Conservation (phyloP, 371 early-diverging fungal species). For the Apophysomyces elegans region DNA sequence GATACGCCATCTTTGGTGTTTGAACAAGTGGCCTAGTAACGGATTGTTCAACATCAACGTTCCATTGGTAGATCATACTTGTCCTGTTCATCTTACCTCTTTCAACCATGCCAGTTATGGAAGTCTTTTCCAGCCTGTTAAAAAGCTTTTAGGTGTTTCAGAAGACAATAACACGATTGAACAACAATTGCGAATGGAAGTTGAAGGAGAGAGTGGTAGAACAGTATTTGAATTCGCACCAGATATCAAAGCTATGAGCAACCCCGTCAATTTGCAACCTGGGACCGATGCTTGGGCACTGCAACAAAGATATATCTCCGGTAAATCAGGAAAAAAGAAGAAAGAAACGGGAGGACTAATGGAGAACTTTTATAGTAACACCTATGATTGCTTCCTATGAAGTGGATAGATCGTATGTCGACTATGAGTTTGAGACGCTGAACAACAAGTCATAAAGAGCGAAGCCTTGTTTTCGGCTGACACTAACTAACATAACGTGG, state of each 20-base stretch:
- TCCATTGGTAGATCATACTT: constrained; percentile 35
- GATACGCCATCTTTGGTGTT: constrained; percentile 31
- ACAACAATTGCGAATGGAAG: constrained; percentile 25
- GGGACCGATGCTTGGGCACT: constrained; percentile 52
- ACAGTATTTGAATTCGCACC: constrained; percentile 38
- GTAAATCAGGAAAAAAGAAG: constrained; percentile 22
- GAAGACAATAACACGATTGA: constrained; percentile 16
- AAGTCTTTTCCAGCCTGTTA: constrained; percentile 31
- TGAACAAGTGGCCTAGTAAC: constrained; percentile 40
- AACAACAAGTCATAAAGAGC: constrained; percentile 17
- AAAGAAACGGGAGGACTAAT: background rate
- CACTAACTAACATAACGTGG: background rate
- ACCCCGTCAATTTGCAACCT: constrained; percentile 20
- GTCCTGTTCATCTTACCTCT: constrained; percentile 42
- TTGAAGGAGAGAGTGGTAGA: constrained; percentile 16
- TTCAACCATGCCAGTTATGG: constrained; percentile 37
- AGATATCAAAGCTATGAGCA: constrained; percentile 29
- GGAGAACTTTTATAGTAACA: constrained; percentile 25
- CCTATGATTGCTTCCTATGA: constrained; percentile 42
- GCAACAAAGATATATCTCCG: constrained; percentile 40
- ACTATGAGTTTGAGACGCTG: constrained; percentile 27
- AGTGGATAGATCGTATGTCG: constrained; percentile 15
- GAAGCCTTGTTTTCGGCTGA: background rate
- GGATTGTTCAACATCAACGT: constrained; percentile 49
- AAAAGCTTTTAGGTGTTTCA: background rate